Evolutionary conservation across 306 rosid genomes (phyloP), one percentile per base, ranked within the genome.

Genomic region (Carpinus fangiana): DNA sequence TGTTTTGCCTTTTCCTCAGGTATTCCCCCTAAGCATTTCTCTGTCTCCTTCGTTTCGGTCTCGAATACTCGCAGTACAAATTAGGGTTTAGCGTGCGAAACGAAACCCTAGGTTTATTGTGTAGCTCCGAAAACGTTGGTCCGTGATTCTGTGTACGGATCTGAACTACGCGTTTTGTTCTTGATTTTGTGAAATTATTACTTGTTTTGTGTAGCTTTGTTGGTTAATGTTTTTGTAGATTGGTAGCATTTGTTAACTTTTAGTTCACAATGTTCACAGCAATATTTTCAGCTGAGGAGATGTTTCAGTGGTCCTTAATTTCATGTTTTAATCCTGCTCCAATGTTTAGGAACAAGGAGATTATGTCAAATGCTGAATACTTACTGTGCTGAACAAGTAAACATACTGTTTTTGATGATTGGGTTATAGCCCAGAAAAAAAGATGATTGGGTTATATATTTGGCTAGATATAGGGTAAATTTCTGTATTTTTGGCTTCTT

Each of bases 91-190:
- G 41, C 20, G 10, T 70, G 7, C 59, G 73, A 86, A 89, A 84
- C 84, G 73, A 85, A 91, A 85, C 87, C 91, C 92, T 85, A 78
- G 89, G 60, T 65, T 55, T 36, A n/a, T 57, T 45, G 53, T 34
- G 50, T 64, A 5, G 50, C 53, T 61, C 6, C 8, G 45, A 53
- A 48, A 55, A 31, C 70, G 5, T 56, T 46, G 62, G 13, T 43
- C 18, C 43, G 11, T 14, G 72, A 18, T 36, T 51, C 1, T 48
- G n/a, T 36, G 43, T 47, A 12, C 14, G 61, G 20, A 79, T 71
- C 76, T 47, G 9, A 54, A 36, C 62, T 8, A 5, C 45, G 3
- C 28, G 55, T n/a, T 70, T 52, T 36, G 11, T 38, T 20, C 5
- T 51, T 52, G 4, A 12, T 23, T 70, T 23, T 4, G 45, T 46